Percentiles rank a stretch among this genome's conserved stretches.
Conservation (phyloP, 2,329 filamentous ascomycete species). For the Cordyceps cateniannulata region DNA sequence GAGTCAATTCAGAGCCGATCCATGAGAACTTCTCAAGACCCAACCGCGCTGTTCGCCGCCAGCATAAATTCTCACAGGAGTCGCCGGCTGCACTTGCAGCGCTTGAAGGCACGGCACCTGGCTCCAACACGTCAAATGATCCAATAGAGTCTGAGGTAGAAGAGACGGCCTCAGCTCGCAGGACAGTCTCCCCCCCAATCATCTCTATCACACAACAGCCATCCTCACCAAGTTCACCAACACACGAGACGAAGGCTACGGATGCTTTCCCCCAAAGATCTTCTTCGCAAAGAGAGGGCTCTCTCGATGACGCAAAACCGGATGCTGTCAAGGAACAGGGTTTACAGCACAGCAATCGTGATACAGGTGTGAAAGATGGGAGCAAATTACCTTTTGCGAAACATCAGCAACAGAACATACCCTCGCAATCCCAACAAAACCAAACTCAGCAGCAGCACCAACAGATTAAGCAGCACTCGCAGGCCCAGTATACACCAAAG, state of each 20-base stretch:
- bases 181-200: constrained; percentile 25
- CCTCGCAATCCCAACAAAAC: constrained; percentile 16
- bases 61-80: constrained; percentile 45
- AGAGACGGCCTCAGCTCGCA: constrained; percentile 29
- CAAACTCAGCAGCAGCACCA: constrained; percentile 18
- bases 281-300: constrained; percentile 41
- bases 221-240: constrained; percentile 40
- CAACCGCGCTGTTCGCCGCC: constrained; percentile 38
- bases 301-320: constrained; percentile 37
- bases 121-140: constrained; percentile 18
- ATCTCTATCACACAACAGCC: constrained; percentile 59
- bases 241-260: constrained; percentile 17
- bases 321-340: constrained; percentile 26
- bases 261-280: constrained; percentile 44
- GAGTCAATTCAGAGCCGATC: constrained; percentile 65
- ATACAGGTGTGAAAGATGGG: not conserved
- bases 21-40: constrained; percentile 59
- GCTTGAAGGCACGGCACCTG: constrained; percentile 33
- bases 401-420: constrained; percentile 15
- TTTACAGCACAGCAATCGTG: not conserved
- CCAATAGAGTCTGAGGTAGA: constrained; percentile 24
- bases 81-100: constrained; percentile 37
- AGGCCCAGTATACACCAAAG: constrained; percentile 21
- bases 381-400: constrained; percentile 16
- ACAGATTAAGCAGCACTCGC: constrained; percentile 9